Evolutionary conservation across 306 rosid genomes (phyloP).

Genomic region (Sesbania bispinosa): DNA sequence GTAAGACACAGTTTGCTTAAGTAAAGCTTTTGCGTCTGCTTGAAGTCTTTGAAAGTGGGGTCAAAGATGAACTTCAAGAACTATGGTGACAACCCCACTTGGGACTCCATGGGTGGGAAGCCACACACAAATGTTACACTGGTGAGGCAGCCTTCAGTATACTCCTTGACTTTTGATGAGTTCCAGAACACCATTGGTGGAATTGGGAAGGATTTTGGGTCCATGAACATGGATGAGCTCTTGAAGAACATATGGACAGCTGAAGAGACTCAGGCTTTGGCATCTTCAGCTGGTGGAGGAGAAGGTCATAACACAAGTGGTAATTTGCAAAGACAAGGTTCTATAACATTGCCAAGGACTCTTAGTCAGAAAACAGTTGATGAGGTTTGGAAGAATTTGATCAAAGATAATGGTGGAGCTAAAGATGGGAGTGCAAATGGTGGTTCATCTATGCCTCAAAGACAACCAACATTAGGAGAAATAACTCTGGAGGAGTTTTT

Average conservation of each 20-base stretch:
- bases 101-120: slow-evolving; percentile 43
- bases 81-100: slow-evolving; percentile 46
- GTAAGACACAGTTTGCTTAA: slow-evolving; percentile 37
- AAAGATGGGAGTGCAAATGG: slow-evolving; percentile 18
- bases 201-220: slow-evolving; percentile 84
- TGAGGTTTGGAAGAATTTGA: slow-evolving; percentile 85
- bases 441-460: slow-evolving; percentile 48
- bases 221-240: slow-evolving; percentile 99
- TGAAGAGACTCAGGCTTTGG: slow-evolving; percentile 70
- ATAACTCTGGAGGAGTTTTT: slow-evolving; percentile 88
- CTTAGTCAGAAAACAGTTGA: slow-evolving; percentile 93
- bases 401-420: slow-evolving; percentile 46
- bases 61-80: slow-evolving; percentile 62
- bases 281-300: slow-evolving; percentile 29
- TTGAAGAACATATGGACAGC: slow-evolving; percentile 87
- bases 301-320: slow-evolving; percentile 33
- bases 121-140: slow-evolving; percentile 37
- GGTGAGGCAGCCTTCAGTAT: slow-evolving; percentile 65
- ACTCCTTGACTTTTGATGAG: slow-evolving; percentile 90
- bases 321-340: slow-evolving; percentile 87
- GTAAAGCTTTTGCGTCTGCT: slow-evolving; percentile 28
- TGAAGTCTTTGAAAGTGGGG: slow-evolving; percentile 47
- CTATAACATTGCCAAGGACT: slow-evolving; percentile 81
- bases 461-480: slow-evolving; percentile 87
- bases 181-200: slow-evolving; percentile 74